Base-by-base conservation (phyloP, 176 grass and related monocot species). In the Cenchrus fungigraminus region DNA sequence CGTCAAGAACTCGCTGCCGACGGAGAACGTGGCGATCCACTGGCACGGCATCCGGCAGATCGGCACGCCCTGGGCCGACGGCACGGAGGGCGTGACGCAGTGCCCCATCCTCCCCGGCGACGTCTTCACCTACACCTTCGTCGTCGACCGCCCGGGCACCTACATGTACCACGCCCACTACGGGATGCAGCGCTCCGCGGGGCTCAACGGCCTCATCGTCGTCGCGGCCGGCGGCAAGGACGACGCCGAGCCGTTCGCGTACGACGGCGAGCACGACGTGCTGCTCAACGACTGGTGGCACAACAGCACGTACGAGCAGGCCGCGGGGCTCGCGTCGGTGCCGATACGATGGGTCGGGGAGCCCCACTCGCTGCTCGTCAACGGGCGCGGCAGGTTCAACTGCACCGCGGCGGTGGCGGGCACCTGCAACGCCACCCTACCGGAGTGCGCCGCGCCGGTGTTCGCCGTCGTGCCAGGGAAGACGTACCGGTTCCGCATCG, bases 201-300 rank as follows among this genome's bases (percentile, higher is more conserved):
- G 95, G 37, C 95, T 98, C 42, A 85, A 95, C 81, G 91, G 95
- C 40, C 66, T 95, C 68, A 94, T 92, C 55, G 65, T 77, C 11
- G 93, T 98, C 8, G 46, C 7, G 11, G 83, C 84, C 84, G 11
- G 68, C 84, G 5, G 2, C 55, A 32, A 32, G 0, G 79, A 49
- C 8, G 78, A 54, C 79, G 51, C 56, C 1, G 91, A 93, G 82
- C 95, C 95, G 19, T 95, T 98, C 73, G 34, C 44, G 14, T 98
- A 98, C 45, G 89, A 95, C 69, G 55, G 54, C 32, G 93, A 98
- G 61, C 92, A 95, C 70, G 51, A 28, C 4, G 90, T 95, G 12
- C 10, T 98, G 4, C 89, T 98, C 49, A 98, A 95, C 59, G 95
- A 98, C 71, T 98, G 93, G 93, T 95, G 93, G 95, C 93, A 98